Evolutionary conservation across 306 rosid species (phyloP).

Genomic region (Citrullus mucosospermus): DNA sequence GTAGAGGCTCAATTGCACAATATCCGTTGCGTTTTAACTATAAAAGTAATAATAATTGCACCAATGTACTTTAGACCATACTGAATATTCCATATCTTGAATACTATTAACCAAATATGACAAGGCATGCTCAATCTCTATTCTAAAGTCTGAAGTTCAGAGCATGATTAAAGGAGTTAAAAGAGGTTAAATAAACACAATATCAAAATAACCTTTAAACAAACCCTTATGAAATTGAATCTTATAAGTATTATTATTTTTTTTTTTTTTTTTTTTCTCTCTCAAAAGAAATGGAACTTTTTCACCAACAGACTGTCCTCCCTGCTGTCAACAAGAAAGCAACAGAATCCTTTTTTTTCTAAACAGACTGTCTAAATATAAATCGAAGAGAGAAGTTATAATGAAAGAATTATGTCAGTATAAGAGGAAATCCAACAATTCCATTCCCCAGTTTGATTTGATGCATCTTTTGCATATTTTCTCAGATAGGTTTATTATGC

Average conservation of each 20-base stretch:
- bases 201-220: background rate
- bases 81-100: no score
- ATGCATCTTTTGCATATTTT: constrained; percentile 18
- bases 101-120: no score
- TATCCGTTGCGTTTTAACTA: no score
- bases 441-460: constrained; percentile 27
- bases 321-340: background rate
- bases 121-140: no score
- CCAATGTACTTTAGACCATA: no score
- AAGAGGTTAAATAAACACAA: no score
- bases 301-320: background rate
- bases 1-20: no score
- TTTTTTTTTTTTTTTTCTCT: background rate
- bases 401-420: constrained; percentile 5
- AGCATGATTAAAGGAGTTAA: no score
- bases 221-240: background rate
- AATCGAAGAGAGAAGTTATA: background rate
- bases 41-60: no score
- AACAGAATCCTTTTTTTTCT: background rate
- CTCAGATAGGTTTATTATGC: constrained; percentile 12
- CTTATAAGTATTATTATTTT: background rate
- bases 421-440: constrained; percentile 21
- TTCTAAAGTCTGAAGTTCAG: no score
- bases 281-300: constrained; percentile 1
- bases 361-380: background rate